Evolutionary conservation across 177 flowering plant species (phyloP).

Genomic region (Telopea speciosissima): DNA sequence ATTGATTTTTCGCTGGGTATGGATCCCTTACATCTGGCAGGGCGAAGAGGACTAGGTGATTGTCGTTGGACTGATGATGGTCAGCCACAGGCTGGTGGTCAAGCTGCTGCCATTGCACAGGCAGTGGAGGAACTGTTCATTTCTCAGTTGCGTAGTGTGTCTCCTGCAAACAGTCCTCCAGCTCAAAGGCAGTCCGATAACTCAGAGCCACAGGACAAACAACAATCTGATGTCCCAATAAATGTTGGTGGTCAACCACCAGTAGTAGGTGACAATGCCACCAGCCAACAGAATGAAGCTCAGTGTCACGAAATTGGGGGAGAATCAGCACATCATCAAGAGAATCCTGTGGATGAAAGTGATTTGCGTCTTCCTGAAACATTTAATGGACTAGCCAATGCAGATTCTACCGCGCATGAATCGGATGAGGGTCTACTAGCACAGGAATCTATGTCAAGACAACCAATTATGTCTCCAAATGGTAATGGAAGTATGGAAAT

Average conservation of each 20-base stretch:
- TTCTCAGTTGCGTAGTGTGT: conserved; percentile 30
- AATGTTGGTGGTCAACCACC: conserved; percentile 26
- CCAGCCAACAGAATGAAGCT: conserved; percentile 33
- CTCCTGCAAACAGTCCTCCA: conserved; percentile 23
- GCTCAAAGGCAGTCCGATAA: conserved; percentile 32
- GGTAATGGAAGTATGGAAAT: conserved; percentile 50
- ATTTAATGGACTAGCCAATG: conserved; percentile 23
- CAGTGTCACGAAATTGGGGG: conserved; percentile 25
- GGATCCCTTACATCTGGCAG: conserved; percentile 48
- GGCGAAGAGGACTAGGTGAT: conserved; percentile 56
- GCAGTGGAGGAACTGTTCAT: conserved; percentile 79
- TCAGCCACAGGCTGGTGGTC: conserved; percentile 62
- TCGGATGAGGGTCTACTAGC: conserved; percentile 22
- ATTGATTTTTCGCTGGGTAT: conserved; percentile 73
- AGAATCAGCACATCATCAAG: conserved; percentile 23
- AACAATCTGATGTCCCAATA: conserved; percentile 31
- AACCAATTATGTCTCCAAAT: conserved; percentile 21
- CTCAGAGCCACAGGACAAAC: conserved; percentile 32
- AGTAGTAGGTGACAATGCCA: conserved; percentile 26
- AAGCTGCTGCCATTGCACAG: conserved; percentile 65
- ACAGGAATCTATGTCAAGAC: conserved; percentile 30
- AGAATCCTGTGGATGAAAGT: conserved; percentile 26
- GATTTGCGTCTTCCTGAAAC: conserved; percentile 11
- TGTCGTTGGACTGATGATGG: conserved; percentile 82
- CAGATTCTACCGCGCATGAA: conserved; percentile 26